Evolutionary conservation across 202 grass and related monocot genomes (phyloP), one percentile per base, ranked within the genome.

Genomic region (Setaria italica): DNA sequence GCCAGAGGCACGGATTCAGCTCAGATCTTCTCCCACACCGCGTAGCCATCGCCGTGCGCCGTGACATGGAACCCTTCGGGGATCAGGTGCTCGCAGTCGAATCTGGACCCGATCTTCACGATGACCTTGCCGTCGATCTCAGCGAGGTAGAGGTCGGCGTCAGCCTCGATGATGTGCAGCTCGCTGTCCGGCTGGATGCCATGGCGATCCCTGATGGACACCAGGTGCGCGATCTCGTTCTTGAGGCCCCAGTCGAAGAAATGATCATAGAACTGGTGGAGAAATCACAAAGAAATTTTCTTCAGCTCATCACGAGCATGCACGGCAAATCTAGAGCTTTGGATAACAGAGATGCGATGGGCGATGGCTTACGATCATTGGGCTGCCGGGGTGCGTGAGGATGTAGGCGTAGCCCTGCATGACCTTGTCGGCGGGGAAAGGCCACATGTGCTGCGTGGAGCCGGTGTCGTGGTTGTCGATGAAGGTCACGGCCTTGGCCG

Each of bases 341-440:
- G 11, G 59, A 65, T 35, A 16, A 37, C 20, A 12, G 47, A 58
- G 15, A 34, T 25, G 3, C 1, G 9, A 20, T 16, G 25, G 25
- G 25, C 25, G 62, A 41, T 19, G 21, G 90, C 92, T 98, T 48
- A 95, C 92, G 67, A 95, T 92, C 83, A 87, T 87, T 11, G 95
- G 91, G 62, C 83, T 80, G 9, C 92, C 95, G 0, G 95, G 95
- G 72, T 95, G 95, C 14, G 91, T 98, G 16, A 98, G 90, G 84
- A 98, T 95, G 83, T 95, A 98, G 34, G 93, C 90, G 10, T 98
- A 95, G 49, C 95, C 91, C 85, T 98, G 89, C 88, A 98, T 94
- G 88, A 95, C 90, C 86, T 82, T 95, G 30, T 89, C 84, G 4
- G 91, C 72, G 14, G 96, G 96, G 78, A 98, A 98, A 0, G 96